Base-by-base conservation (phyloP, 129 eudicot species). In the Artemisia annua region DNA sequence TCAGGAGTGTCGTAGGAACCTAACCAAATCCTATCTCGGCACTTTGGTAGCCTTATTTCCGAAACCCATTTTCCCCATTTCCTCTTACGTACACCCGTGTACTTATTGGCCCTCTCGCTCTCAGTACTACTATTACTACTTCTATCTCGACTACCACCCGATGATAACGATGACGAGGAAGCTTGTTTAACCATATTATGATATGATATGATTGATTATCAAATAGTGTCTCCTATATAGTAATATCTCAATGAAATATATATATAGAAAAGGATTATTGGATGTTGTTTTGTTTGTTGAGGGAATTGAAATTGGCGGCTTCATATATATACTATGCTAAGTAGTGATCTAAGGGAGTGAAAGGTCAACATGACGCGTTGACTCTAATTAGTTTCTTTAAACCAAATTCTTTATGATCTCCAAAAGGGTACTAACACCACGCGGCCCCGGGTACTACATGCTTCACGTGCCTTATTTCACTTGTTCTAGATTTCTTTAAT, bases 11-110 rank as follows among this genome's bases (percentile, higher is more conserved):
- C 82, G 12, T 77, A 82, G 4, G 85, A 82, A 7, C 85, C 85
- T 16, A 82, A 44, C 85, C 85, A 82, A 59, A 82, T 82, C 62
- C 85, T 19, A 7, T 82, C 82, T 10, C 85, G 82, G 79, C 85
- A 65, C 67, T 82, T 77, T 11, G 85, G 85, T 2, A 82, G 63
- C 14, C 85, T 30, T 48, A 82, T 72, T 59, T 82, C 85, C 5
- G 85, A 77, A 3, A 77, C 85, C 72, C 72, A 82, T 15, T 54
- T 82, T 8, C 85, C 85, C 85, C 85, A 82, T 60, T 82, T 67
- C 64, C 85, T 72, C 76, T 72, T 72, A 44, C 85, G 14, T 1
- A 82, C 85, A 0, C 85, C 85, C 26, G 54, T 82, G 16, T 72
- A 82, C 76, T 72, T 82, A 52, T 8, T 39, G 1, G 44, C 44